phyloP scores from a whole-genome alignment of 352 stramenopile species.

The Saprolegnia diclina region DNA sequence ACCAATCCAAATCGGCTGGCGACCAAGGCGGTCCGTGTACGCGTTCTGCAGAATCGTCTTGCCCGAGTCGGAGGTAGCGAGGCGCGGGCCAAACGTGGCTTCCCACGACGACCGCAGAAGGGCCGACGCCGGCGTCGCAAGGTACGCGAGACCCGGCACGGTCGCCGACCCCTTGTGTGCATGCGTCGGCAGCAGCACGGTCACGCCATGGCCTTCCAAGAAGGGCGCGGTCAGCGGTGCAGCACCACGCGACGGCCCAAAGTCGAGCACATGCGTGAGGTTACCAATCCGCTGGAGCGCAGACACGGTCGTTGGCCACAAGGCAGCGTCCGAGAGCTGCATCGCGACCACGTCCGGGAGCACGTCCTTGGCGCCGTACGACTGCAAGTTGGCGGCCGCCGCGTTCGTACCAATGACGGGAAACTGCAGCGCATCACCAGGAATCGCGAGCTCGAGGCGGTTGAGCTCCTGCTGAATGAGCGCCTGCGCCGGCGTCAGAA shows the following conservation, averaged over 20 bases:
- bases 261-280: slow-evolving; percentile 71
- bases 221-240: slow-evolving; percentile 39
- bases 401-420: slow-evolving; percentile 59
- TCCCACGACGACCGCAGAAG: slow-evolving; percentile 38
- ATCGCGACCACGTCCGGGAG: slow-evolving; percentile 48
- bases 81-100: slow-evolving; percentile 42
- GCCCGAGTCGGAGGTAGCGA: slow-evolving; percentile 35
- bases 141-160: slow-evolving; percentile 38
- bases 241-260: slow-evolving; percentile 57
- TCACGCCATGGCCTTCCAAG: slow-evolving; percentile 51
- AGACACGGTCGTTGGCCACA: slow-evolving; percentile 51
- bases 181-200: slow-evolving; percentile 44
- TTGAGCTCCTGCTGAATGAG: slow-evolving; percentile 46
- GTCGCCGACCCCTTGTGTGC: slow-evolving; percentile 36
- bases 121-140: slow-evolving; percentile 32
- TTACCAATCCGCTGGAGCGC: slow-evolving; percentile 35
- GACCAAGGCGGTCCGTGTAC: slow-evolving; percentile 69
- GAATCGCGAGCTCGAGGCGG: slow-evolving; percentile 39
- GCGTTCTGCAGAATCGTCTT: slow-evolving; percentile 50
- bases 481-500: slow-evolving; percentile 40
- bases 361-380: slow-evolving; percentile 37
- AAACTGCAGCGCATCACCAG: slow-evolving; percentile 47
- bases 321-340: slow-evolving; percentile 54
- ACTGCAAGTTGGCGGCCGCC: slow-evolving; percentile 51
- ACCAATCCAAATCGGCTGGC: slow-evolving; percentile 70